Evolutionary conservation across 768 basidiomycete species (phyloP).

Genomic region (Saitozyma sp.): DNA sequence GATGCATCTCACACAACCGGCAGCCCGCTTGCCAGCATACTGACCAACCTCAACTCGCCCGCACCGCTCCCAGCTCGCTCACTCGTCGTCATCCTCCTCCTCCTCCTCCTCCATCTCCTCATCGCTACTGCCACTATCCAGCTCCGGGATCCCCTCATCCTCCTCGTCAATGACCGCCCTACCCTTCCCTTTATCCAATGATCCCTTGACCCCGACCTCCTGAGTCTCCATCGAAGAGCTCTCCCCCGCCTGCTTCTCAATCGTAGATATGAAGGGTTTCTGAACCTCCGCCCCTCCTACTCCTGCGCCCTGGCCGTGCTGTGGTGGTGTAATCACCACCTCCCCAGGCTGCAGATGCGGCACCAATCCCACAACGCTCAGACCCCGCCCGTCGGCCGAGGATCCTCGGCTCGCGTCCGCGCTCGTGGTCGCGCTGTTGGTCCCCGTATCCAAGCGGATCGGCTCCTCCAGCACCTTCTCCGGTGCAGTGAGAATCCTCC

Average conservation of each 20-base stretch:
- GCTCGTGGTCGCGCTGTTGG: no score
- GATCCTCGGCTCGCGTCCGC: no score
- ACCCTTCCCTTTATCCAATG: not conserved
- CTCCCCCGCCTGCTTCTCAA: no score
- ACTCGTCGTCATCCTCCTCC: conserved; percentile 15
- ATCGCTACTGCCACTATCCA: conserved; percentile 26
- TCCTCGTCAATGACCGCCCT: conserved; percentile 13
- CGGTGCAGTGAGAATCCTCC: no score
- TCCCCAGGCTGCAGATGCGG: no score
- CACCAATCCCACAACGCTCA: no score
- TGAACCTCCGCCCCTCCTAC: not conserved
- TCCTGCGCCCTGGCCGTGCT: not conserved
- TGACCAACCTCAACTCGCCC: no score
- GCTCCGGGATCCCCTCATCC: conserved; percentile 29
- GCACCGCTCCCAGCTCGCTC: not conserved
- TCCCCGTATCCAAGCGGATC: no score
- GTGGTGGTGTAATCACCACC: not conserved
- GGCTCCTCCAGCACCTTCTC: no score
- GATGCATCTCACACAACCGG: no score
- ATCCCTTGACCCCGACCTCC: not conserved
- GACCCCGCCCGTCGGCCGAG: no score
- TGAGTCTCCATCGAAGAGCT: not conserved
- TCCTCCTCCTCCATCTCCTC: conserved; percentile 21
- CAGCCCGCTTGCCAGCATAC: no score
- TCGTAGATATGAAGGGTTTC: not conserved